Conservation (phyloP, 1,284 basidiomycete genomes). For the Testicularia cyperi region DNA sequence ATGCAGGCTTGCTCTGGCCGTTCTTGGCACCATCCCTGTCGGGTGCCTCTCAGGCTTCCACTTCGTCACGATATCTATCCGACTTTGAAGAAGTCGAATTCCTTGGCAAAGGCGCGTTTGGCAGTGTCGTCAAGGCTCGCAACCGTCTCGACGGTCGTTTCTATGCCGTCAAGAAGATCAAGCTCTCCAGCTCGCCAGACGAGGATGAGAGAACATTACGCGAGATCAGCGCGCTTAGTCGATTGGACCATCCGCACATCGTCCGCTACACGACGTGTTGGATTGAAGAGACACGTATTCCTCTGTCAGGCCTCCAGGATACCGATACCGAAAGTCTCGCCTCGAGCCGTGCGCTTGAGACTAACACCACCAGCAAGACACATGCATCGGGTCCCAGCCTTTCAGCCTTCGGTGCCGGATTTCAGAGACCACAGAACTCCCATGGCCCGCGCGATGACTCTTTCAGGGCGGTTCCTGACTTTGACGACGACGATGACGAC, state of each 20-base stretch:
- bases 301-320: conserved; percentile 14
- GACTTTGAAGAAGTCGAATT: conserved; percentile 60
- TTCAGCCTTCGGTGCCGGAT: conserved; percentile 28
- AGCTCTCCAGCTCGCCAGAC: conserved; percentile 71
- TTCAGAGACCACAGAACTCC: conserved; percentile 7
- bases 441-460: conserved; percentile 16
- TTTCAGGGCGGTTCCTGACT: conserved; percentile 30
- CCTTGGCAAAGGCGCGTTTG: conserved; percentile 82
- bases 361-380: conserved; percentile 38
- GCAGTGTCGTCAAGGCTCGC: conserved; percentile 87
- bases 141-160: conserved; percentile 69
- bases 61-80: conserved; percentile 52
- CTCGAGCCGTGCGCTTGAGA: conserved; percentile 25
- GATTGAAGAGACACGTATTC: conserved; percentile 52
- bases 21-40: conserved; percentile 28
- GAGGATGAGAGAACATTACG: conserved; percentile 85
- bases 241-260: conserved; percentile 83
- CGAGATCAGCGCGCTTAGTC: conserved; percentile 84
- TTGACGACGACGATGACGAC: conserved; percentile 54
- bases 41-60: conserved; percentile 6
- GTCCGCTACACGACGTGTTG: conserved; percentile 71
- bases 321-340: conserved; percentile 34
- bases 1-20: conserved; percentile 51
- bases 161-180: conserved; percentile 81
- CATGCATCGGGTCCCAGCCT: conserved; percentile 34